Evolutionary conservation across 495 filamentous ascomycete species (phyloP).

Genomic region (Thermochaetoides thermophila): DNA sequence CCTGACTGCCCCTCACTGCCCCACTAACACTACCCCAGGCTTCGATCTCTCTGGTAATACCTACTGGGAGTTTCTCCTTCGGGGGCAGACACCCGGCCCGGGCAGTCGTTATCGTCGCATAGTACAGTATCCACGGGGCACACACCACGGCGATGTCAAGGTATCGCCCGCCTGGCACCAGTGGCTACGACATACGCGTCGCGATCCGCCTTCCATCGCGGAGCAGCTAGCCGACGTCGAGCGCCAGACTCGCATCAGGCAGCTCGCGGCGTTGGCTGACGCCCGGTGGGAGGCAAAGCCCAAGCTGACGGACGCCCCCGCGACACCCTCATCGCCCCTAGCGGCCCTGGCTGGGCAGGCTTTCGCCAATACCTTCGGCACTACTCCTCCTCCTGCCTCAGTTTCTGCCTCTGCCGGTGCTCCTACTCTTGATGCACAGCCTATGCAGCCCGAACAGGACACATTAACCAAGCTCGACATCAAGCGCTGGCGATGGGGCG

Average conservation of each 20-base stretch:
- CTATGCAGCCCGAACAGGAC: too few relatives aligned
- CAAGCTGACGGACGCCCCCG: constrained; percentile 15
- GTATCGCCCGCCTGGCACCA: constrained; percentile 77
- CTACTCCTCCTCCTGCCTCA: too few relatives aligned
- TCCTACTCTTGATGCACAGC: too few relatives aligned
- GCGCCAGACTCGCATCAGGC: constrained; percentile 53
- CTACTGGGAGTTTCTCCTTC: constrained; percentile 81
- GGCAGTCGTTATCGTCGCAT: constrained; percentile 45
- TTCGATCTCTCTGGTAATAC: constrained; percentile 80
- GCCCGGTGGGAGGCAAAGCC: constrained; percentile 73
- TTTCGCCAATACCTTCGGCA: too few relatives aligned
- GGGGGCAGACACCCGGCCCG: constrained; percentile 27
- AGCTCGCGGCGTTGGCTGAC: constrained; percentile 65
- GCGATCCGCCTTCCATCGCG: constrained; percentile 48
- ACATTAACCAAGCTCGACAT: too few relatives aligned
- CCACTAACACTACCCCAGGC: constrained; percentile 38
- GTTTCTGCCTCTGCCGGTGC: too few relatives aligned
- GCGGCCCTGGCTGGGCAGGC: too few relatives aligned
- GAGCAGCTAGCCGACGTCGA: constrained; percentile 61
- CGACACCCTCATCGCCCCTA: too few relatives aligned
- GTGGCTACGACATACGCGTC: constrained; percentile 79
- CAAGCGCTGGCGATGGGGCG: too few relatives aligned
- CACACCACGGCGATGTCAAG: constrained; percentile 50
- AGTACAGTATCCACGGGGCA: constrained; percentile 46
- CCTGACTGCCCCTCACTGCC: background rate